These are phyloP conservation scores for Coemansia sp. DNA, from an alignment of 192 early-diverging fungal species.

Conservation along the genomic window DNA sequence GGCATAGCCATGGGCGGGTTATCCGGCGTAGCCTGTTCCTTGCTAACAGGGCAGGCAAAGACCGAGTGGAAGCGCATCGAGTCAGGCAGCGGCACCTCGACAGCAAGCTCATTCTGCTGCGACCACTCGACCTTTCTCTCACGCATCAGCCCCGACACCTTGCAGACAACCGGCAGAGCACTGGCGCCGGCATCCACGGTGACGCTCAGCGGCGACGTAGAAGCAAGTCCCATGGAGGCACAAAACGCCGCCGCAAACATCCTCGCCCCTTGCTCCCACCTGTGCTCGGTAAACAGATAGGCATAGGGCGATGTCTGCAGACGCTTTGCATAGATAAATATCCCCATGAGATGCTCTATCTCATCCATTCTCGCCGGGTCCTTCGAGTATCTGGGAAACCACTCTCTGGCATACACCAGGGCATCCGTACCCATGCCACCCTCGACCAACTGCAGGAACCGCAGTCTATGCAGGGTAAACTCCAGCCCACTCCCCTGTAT, in stretches of 20 bases:
- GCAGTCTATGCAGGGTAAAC: slow-evolving; percentile 79
- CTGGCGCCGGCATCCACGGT: slow-evolving; percentile 75
- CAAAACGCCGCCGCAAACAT: slow-evolving; percentile 34
- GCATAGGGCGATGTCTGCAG: slow-evolving; percentile 72
- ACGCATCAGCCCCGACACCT: slow-evolving; percentile 84
- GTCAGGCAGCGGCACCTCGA: slow-evolving; percentile 85
- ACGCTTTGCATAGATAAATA: slow-evolving; percentile 55
- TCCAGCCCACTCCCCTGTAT: slow-evolving; percentile 66
- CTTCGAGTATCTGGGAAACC: slow-evolving; percentile 62
- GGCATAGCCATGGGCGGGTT: slow-evolving; percentile 98
- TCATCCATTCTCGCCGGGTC: slow-evolving; percentile 12
- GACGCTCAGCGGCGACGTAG: slow-evolving; percentile 27
- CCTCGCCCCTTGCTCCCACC: slow-evolving; percentile 33
- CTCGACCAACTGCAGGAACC: slow-evolving; percentile 74
- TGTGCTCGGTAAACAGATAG: slow-evolving; percentile 38
- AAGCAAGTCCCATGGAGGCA: slow-evolving; percentile 25
- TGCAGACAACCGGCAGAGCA: slow-evolving; percentile 88
- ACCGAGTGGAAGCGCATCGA: slow-evolving; percentile 89
- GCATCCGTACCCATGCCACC: slow-evolving; percentile 54
- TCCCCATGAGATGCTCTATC: slow-evolving; percentile 58
- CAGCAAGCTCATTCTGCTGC: slow-evolving; percentile 85
- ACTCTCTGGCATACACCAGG: slow-evolving; percentile 67
- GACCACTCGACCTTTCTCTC: slow-evolving; percentile 86
- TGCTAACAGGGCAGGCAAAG: slow-evolving; percentile 95
- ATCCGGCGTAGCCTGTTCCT: slow-evolving; percentile 86